phyloP scores from a whole-genome alignment of 495 filamentous ascomycete species.

The Darksidea phi region DNA sequence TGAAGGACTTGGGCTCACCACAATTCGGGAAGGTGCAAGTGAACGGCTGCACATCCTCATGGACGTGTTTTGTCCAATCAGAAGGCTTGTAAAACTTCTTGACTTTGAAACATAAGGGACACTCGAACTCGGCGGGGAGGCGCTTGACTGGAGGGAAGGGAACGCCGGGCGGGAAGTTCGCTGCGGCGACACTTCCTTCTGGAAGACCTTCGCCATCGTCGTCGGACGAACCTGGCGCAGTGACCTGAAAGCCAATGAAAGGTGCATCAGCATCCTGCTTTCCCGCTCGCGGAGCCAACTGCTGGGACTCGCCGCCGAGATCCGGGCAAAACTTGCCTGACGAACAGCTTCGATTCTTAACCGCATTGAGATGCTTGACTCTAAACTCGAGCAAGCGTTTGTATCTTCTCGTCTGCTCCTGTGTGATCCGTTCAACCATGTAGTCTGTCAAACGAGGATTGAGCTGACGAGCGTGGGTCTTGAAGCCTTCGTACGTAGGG shows the following conservation, averaged over 20 bases:
- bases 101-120: conserved; percentile 81
- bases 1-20: conserved; percentile 89
- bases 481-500: conserved; percentile 76
- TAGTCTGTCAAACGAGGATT: conserved; percentile 68
- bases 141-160: conserved; percentile 75
- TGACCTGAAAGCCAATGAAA: conserved; percentile 53
- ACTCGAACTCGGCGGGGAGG: conserved; percentile 89
- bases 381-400: conserved; percentile 72
- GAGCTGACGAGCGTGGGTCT: conserved; percentile 66
- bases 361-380: conserved; percentile 64
- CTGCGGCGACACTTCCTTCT: conserved; percentile 66
- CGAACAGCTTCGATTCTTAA: conserved; percentile 56
- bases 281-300: conserved; percentile 48
- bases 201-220: conserved; percentile 62
- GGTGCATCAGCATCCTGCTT: conserved; percentile 42
- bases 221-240: conserved; percentile 48
- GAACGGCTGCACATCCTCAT: conserved; percentile 93
- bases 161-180: conserved; percentile 76
- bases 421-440: conserved; percentile 77
- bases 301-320: conserved; percentile 58
- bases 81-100: conserved; percentile 94
- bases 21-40: conserved; percentile 89
- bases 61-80: conserved; percentile 97
- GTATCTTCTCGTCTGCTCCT: conserved; percentile 76
- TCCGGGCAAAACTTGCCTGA: conserved; percentile 62